Evolutionary conservation across 805 yeast species (phyloP).

Genomic region (Candida easanensis): DNA sequence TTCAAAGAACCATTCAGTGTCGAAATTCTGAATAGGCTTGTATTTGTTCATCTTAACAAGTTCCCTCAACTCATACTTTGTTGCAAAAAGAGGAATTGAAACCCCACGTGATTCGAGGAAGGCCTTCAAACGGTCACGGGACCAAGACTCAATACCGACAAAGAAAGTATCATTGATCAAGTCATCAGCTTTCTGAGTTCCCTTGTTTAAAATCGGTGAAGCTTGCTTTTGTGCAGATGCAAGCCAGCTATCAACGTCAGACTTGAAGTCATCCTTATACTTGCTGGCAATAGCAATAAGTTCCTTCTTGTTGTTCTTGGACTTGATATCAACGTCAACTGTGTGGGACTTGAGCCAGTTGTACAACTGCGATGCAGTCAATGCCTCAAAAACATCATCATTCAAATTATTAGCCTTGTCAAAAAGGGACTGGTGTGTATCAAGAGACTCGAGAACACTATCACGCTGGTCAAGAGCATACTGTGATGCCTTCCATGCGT

Average conservation of each 20-base stretch:
- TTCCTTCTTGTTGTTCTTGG: constrained; percentile 33
- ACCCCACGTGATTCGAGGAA: constrained; percentile 42
- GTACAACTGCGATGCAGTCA: constrained; percentile 53
- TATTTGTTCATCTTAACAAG: constrained; percentile 38
- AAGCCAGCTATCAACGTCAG: constrained; percentile 40
- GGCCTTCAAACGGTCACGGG: constrained; percentile 40
- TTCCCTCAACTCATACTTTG: constrained; percentile 37
- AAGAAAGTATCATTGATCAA: constrained; percentile 44
- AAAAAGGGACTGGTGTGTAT: constrained; percentile 33
- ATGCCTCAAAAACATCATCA: constrained; percentile 44
- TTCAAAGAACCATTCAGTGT: constrained; percentile 33
- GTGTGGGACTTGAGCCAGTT: constrained; percentile 53
- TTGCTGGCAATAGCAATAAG: constrained; percentile 34
- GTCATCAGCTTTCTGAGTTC: constrained; percentile 31
- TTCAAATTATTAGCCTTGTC: constrained; percentile 39
- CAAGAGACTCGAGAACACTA: constrained; percentile 38
- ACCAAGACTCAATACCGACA: constrained; percentile 45
- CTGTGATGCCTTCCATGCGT: constrained; percentile 42
- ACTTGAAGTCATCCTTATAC: constrained; percentile 33
- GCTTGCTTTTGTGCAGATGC: constrained; percentile 29
- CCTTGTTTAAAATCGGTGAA: constrained; percentile 36
- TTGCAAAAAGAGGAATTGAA: constrained; percentile 36
- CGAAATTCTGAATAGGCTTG: constrained; percentile 32
- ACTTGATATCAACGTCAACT: constrained; percentile 34
- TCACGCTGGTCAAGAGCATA: constrained; percentile 37